Base-by-base conservation (phyloP, 208 protist species). In the Angomonas deanei region DNA sequence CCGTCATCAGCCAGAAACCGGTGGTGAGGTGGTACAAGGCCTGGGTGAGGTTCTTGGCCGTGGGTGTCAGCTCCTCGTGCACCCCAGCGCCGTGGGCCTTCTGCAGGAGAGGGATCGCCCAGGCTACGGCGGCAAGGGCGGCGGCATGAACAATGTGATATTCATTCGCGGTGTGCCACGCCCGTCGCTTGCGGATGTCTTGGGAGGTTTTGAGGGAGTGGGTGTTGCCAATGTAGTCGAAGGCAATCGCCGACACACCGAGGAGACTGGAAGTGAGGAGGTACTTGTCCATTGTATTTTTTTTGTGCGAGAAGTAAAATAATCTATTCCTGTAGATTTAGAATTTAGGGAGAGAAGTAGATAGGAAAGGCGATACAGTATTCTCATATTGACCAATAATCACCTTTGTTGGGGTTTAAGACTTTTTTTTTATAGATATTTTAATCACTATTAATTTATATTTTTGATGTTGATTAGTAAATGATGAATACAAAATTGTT, bases 61-160 rank as follows among this genome's bases (percentile, higher is more conserved):
- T 31, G 46, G 30, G 15, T 8, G 42, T 26, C 17, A 50, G 42
- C 13, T 5, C 8, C 8, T 3, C 42, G 42, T 50, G 17, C 8
- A n/a, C 15, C 5, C 17, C 13, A 19, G 17, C 23, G 42, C 42
- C 42, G 17, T 21, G 3, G 42, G 17, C 17, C 5, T 19, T 19
- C 42, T 50, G 42, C 3, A 50, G 42, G 23, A 50, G 13, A 4
- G 42, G 42, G 61, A 80, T 66, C 50, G 73, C 50, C 47, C 39
- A 76, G 30, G 72, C 72, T 28, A 78, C 66, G 6, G 61, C 68
- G 24, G 74, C 61, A 17, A 85, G 66, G 2, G 67, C 74, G 2
- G 66, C 72, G 30, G 75, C 71, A 68, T 85, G 79, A 0, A 60
- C 42, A 34, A 82, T 53, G 58, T 85, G 79, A 39, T 82, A 85